phyloP scores from a whole-genome alignment of 2,329 filamentous ascomycete genomes.

The Cryphonectria parasitica region DNA sequence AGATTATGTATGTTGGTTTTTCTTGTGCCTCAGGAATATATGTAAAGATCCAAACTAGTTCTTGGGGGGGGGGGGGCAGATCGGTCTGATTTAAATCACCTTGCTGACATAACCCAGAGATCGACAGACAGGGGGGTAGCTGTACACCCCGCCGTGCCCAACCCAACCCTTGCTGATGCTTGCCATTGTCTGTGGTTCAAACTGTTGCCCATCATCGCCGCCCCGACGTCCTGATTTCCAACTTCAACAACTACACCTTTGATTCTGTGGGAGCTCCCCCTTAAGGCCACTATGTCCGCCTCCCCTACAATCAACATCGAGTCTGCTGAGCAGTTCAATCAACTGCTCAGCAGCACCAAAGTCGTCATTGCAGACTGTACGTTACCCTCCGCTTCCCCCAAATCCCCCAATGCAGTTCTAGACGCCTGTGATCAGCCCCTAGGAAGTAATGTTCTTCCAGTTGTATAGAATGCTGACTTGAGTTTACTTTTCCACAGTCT shows the following conservation, averaged over 20 bases:
- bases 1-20: not conserved
- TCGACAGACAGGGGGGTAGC: not conserved
- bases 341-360: constrained; percentile 70
- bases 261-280: not conserved
- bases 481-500: constrained; percentile 61
- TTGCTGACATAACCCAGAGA: not conserved
- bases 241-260: not conserved
- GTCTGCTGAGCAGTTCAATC: constrained; percentile 66
- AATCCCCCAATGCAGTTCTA: not conserved
- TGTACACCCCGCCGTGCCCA: not conserved
- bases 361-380: constrained; percentile 90
- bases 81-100: not conserved
- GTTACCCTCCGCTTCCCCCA: constrained; percentile 40
- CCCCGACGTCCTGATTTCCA: not conserved
- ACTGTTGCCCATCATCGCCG: not conserved
- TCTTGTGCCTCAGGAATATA: not conserved
- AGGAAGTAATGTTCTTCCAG: not conserved
- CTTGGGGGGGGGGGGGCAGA: not conserved
- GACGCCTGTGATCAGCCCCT: not conserved
- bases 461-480: constrained; percentile 3
- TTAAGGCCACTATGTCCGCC: constrained; percentile 32
- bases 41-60: not conserved
- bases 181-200: not conserved
- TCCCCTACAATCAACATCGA: constrained; percentile 40
- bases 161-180: not conserved